Base-by-base conservation (phyloP, 331 rosid genomes). In the Arachis monticola region DNA sequence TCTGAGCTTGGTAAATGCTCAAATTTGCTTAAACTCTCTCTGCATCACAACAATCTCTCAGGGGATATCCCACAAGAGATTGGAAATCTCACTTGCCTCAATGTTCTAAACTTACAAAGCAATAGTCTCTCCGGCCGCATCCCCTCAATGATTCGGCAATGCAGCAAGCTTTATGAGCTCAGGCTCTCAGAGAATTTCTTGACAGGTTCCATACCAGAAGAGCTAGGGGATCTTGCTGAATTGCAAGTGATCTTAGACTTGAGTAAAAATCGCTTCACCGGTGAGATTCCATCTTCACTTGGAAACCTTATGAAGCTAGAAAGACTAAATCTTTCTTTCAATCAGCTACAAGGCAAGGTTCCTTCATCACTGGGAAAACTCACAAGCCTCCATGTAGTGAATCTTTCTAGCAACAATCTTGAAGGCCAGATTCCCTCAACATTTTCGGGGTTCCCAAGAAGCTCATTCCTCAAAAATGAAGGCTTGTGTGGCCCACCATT, bases 201-300 rank as follows among this genome's bases (percentile, higher is more conserved):
- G 47, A 79, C 86, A 58, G 96, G 97, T 9, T 48, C 62, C 0
- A 85, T 92, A 73, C 97, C 99, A 44, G 65, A 27, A 60, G 96
- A 79, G 76, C 87, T 94, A 59, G 99, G 97, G 69, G 76, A 56
- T 67, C 86, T 92, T 8, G 82, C 75, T 58, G 97, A 94, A 77
- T 71, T 94, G 52, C 99, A 94, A 86, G 99, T 94, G 30, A 88
- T 85, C 60, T 67, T 94, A 35, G 99, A 94, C 79, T 85, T 94
- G 74, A 87, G 97, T 73, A 72, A 79, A 72, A 94, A 92, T 64
- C 67, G n/a, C 58, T 73, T 94, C 63, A 75, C 87, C 2, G 97
- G 97, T 30, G 77, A 83, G 76, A 92, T 94, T 44, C 97, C 99
- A 56, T 77, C 91, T 6, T 86, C 97, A 60, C 73, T 92, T 3